phyloP scores from a whole-genome alignment of 495 filamentous ascomycete species.

The Penicillium desertorum region DNA sequence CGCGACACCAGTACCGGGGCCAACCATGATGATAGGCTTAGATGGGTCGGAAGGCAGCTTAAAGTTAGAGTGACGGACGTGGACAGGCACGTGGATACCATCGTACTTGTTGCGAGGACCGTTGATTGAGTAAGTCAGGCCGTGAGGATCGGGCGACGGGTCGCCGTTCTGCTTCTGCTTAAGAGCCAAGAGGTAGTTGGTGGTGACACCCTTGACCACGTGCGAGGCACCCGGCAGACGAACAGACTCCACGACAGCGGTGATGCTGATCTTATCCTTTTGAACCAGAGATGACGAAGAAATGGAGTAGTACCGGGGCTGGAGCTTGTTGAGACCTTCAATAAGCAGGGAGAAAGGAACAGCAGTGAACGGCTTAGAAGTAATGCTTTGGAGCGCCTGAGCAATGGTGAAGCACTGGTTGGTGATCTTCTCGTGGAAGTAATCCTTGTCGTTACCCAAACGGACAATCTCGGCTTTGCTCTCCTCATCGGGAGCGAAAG shows the following conservation, averaged over 20 bases:
- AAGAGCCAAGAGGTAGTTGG: conserved; percentile 93
- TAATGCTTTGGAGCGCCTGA: conserved; percentile 75
- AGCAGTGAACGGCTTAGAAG: conserved; percentile 70
- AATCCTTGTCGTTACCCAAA: conserved; percentile 90
- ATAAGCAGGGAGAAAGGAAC: conserved; percentile 95
- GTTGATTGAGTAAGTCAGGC: conserved; percentile 81
- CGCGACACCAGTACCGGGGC: conserved; percentile 94
- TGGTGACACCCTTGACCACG: conserved; percentile 89
- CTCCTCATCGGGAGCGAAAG: conserved; percentile 84
- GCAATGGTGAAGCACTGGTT: conserved; percentile 86
- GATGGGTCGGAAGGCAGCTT: conserved; percentile 94
- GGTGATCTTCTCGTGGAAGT: conserved; percentile 87
- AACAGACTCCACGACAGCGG: conserved; percentile 87
- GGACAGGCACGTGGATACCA: conserved; percentile 92
- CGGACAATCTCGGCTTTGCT: conserved; percentile 83
- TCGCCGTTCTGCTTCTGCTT: conserved; percentile 98
- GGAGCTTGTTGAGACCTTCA: conserved; percentile 90
- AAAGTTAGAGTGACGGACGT: conserved; percentile 98
- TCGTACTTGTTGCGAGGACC: conserved; percentile 97
- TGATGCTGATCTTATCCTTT: conserved; percentile 90
- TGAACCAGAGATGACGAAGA: conserved; percentile 95
- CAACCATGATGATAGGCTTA: conserved; percentile 93
- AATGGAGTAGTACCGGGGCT: conserved; percentile 98
- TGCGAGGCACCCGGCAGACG: conserved; percentile 74
- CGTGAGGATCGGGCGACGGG: conserved; percentile 78